Base-by-base conservation (phyloP, 805 yeast genomes). In the Suhomyces canberraensis region DNA sequence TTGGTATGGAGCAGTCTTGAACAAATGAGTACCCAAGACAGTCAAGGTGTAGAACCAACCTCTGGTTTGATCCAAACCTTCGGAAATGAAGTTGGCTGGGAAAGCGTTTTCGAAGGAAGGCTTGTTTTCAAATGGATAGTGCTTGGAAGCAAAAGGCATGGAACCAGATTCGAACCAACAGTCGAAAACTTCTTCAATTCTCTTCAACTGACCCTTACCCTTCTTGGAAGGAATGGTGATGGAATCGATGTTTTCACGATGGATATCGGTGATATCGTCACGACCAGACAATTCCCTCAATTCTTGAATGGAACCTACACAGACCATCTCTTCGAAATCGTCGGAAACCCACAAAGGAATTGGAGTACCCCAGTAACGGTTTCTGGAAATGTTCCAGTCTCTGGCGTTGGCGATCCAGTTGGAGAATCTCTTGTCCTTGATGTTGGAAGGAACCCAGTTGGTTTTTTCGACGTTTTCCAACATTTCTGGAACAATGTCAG, bases 121-220 rank as follows among this genome's bases (percentile, higher is more conserved):
- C 59, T 78, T 66, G 58, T 78, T 77, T 68, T 91, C 96, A 61
- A 93, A 93, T 48, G 99, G 99, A 61, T 90, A 93, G 64, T 93
- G 99, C 60, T 84, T 82, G 26, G 95, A 84, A 37, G 97, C 98
- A 52, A 84, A 93, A 45, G 99, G 98, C 99, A 93, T 93, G 35
- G 96, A 83, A 50, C 99, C 99, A 14, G 96, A 88, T 73, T 93
- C 99, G 58, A 93, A 93, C 99, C 99, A 93, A 73, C 99, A 93
- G 71, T 93, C 99, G 59, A 93, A 93, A 31, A 93, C 99, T 67
- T 93, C 98, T 60, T 91, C 98, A 42, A 93, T 76, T 75, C 99
- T 84, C 61, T 69, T 84, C 66, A 93, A 77, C 16, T 58, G 70
- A 50, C 97, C 96, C 61, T 89, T 89, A 51, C 98, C 98, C 58